Conservation (phyloP, 2,329 filamentous ascomycete genomes). For the Exophiala spinifera region DNA sequence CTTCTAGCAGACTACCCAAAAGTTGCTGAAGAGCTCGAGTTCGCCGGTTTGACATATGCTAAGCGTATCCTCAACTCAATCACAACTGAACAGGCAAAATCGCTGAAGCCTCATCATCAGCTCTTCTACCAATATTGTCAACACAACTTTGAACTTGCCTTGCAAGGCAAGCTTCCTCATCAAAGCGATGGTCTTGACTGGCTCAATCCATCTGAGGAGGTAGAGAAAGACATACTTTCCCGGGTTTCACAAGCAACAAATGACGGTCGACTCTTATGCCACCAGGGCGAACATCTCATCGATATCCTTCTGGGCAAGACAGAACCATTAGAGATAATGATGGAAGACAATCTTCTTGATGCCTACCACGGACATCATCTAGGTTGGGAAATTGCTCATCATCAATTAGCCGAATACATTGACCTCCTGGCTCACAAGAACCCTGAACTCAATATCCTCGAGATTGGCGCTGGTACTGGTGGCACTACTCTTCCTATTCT, state of each 20-base stretch:
- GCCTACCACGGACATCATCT: conserved; percentile 21
- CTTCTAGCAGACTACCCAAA: background rate
- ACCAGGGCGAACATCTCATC: conserved; percentile 5
- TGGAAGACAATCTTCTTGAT: conserved; percentile 20
- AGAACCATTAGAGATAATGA: conserved; percentile 3
- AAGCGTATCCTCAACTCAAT: background rate
- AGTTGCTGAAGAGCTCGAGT: conserved; percentile 6
- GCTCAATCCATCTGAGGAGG: background rate
- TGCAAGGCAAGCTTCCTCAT: conserved; percentile 1
- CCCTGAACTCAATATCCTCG: conserved; percentile 23
- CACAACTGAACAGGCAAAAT: background rate
- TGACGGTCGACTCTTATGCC: background rate
- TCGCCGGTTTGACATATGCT: conserved; percentile 1
- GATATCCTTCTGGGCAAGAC: conserved; percentile 29
- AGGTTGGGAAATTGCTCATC: background rate
- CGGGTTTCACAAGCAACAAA: conserved; percentile 16
- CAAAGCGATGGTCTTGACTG: background rate
- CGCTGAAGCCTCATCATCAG: background rate
- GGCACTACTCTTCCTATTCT: conserved; percentile 27
- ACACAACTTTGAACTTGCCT: conserved; percentile 2
- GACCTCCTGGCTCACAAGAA: conserved; percentile 3
- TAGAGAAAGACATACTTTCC: conserved; percentile 26
- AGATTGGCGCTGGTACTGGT: conserved; percentile 35
- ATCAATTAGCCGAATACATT: conserved; percentile 1
- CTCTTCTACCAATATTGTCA: conserved; percentile 6